These are phyloP conservation scores for Sclerotinia spermophila DNA, from an alignment of 2,329 filamentous ascomycete species.

Conservation along the genomic window DNA sequence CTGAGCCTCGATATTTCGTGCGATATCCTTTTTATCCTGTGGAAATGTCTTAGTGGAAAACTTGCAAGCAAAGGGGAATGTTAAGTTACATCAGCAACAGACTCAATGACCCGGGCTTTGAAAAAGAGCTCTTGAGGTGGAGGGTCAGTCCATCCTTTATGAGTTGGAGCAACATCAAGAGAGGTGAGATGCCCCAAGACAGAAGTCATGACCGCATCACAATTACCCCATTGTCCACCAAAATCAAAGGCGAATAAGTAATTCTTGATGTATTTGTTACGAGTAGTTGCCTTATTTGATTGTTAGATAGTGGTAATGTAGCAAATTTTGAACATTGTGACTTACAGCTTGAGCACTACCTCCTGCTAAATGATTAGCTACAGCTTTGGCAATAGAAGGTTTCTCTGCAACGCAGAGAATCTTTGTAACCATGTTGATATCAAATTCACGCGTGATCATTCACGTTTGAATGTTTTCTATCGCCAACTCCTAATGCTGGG, in stretches of 20 bases:
- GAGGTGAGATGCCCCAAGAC: slow-evolving; percentile 83
- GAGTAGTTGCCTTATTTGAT: slow-evolving; percentile 28
- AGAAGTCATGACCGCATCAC: slow-evolving; percentile 87
- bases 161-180: slow-evolving; percentile 71
- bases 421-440: slow-evolving; percentile 38
- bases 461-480: not conserved
- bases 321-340: not conserved
- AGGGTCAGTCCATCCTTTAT: slow-evolving; percentile 72
- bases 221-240: slow-evolving; percentile 72
- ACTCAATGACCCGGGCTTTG: slow-evolving; percentile 68
- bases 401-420: slow-evolving; percentile 81
- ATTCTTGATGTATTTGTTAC: slow-evolving; percentile 76
- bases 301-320: slow-evolving; percentile 6
- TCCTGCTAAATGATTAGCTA: slow-evolving; percentile 83
- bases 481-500: not conserved
- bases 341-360: slow-evolving; percentile 67
- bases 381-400: slow-evolving; percentile 92
- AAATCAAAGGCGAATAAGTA: slow-evolving; percentile 92
- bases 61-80: not conserved
- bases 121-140: slow-evolving; percentile 72
- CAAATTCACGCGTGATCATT: not conserved
- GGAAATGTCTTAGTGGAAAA: slow-evolving; percentile 14
- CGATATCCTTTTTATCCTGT: slow-evolving; percentile 77
- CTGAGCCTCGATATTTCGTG: slow-evolving; percentile 78
- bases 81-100: slow-evolving; percentile 58